These are phyloP conservation scores for Komagataella ulmi DNA, from an alignment of 805 yeast genomes.

Conservation along the genomic window DNA sequence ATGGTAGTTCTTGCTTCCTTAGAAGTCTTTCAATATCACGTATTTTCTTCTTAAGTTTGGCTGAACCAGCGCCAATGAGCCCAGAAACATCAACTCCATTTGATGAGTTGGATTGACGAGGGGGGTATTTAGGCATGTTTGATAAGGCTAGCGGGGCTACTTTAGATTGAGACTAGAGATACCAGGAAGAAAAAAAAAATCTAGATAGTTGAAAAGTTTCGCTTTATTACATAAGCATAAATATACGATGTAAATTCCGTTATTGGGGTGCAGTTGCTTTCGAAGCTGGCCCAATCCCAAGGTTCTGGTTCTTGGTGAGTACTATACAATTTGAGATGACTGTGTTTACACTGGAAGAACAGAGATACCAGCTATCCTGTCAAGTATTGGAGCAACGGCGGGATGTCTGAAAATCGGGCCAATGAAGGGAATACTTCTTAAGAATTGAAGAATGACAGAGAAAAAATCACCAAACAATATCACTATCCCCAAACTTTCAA, in stretches of 20 bases:
- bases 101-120: not conserved
- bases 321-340: not conserved
- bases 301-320: not conserved
- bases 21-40: conserved; percentile 74
- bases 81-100: conserved; percentile 14
- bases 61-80: conserved; percentile 15
- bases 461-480: conserved; percentile 86
- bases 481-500: conserved; percentile 83
- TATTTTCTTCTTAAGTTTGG: conserved; percentile 70
- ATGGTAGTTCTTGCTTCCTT: conserved; percentile 39
- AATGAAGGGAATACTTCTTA: conserved; percentile 73
- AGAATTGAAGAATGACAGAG: conserved; percentile 74
- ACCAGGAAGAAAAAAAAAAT: not conserved
- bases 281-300: not conserved
- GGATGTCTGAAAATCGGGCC: conserved; percentile 83
- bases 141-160: not conserved
- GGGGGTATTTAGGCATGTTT: not conserved
- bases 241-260: not conserved
- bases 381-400: conserved; percentile 61
- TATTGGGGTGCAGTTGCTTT: not conserved
- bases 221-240: not conserved
- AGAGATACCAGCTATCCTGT: conserved; percentile 51
- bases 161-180: not conserved
- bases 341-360: conserved; percentile 43
- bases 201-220: not conserved